Base-by-base conservation (phyloP, 1,139 yeast species). In the Taiozyma onychis region DNA sequence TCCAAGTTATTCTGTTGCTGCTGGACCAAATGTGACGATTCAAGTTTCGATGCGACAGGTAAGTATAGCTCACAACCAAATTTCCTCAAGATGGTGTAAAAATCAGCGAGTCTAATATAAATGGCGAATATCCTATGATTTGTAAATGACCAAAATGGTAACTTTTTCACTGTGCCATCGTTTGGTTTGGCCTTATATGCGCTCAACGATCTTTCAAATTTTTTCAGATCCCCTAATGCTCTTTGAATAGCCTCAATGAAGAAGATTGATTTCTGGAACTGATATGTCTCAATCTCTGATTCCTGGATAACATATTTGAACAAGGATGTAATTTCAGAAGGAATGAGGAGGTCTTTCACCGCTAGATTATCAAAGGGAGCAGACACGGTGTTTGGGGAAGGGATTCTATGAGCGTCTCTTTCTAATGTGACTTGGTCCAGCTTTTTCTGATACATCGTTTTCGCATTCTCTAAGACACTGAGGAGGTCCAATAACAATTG, bases 121-220 rank as follows among this genome's bases (percentile, higher is more conserved):
- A 73, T 59, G 18, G 80, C 70, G 54, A 78, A 71, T 7, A 79
- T 66, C 53, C 76, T 69, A 57, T 81, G 86, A 49, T 79, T 62
- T 0, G 80, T 67, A 56, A 68, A 72, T 21, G 67, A 64, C 63
- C 71, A 67, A 47, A 67, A 61, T 54, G 78, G 64, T 47, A 68
- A 64, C 59, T 39, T 54, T 46, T 53, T 66, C 57, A 50, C 66
- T 50, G 39, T 60, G 54, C 52, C 51, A 30, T 45, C 66, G 52
- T 43, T 65, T 2, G 57, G 49, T 42, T 48, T 57, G 22, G 27
- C 30, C 41, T 54, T 52, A 42, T 54, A 59, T 3, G 21, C 35
- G 11, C 43, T 8, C 6, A 59, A 45, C 39, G 48, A 48, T 4
- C 44, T 48, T 41, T 48, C 44, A 44, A 51, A 57, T 11, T 32